A percentile compares a stretch with the other conserved stretches of the same genome.
Evolutionary conservation across 2,329 filamentous ascomycete genomes (phyloP).

Genomic region (Paecilomyces formosus): DNA sequence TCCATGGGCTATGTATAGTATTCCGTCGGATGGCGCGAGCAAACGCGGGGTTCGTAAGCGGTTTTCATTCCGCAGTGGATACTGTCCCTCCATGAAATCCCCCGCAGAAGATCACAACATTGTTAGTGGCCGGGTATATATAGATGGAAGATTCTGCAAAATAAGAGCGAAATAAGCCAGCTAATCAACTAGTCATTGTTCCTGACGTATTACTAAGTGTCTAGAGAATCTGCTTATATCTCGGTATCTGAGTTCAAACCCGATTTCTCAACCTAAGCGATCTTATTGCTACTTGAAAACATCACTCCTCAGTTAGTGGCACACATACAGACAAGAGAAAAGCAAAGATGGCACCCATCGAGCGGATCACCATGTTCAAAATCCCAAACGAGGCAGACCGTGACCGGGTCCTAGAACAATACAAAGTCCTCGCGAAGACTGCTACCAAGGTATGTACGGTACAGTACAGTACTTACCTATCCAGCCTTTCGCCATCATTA

Average conservation of each 20-base stretch:
- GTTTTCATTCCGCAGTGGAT: neutral
- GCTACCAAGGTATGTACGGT: constrained; percentile 34
- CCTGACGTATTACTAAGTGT: neutral
- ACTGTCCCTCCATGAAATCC: neutral
- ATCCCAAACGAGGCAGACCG: constrained; percentile 41
- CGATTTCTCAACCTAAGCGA: too few relatives aligned
- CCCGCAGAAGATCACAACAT: neutral
- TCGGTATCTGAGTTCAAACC: neutral
- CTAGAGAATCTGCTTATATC: neutral
- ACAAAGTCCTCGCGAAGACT: constrained; percentile 35
- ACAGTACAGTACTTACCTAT: neutral
- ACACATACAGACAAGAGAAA: neutral
- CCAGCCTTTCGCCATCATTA: neutral
- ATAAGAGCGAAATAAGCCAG: too few relatives aligned
- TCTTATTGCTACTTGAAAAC: neutral
- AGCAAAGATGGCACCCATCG: constrained; percentile 33
- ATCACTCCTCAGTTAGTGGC: neutral
- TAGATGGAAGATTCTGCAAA: neutral
- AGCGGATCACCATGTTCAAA: constrained; percentile 49
- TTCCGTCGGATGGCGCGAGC: neutral
- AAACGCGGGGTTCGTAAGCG: neutral
- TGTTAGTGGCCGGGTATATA: neutral
- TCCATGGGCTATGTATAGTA: neutral
- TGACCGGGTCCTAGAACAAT: constrained; percentile 36
- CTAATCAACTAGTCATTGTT: too few relatives aligned